A percentile compares a stretch with the other conserved stretches of the same genome.
These are phyloP conservation scores for Tetraselmis striata DNA, from an alignment of 139 green algal species.

Conservation along the genomic window DNA sequence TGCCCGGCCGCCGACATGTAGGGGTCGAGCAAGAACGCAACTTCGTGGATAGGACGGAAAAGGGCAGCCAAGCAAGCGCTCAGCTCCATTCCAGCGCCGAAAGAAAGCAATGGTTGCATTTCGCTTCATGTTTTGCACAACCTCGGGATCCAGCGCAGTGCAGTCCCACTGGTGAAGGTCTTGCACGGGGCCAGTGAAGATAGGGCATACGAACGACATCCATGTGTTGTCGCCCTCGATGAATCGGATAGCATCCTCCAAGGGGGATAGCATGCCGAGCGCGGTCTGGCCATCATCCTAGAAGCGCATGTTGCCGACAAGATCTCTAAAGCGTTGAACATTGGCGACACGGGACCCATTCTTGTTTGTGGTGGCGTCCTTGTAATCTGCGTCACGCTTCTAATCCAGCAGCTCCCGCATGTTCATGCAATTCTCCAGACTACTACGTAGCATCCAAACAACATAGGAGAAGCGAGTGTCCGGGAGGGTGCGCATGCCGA, in stretches of 20 bases:
- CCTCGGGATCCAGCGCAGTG: not conserved
- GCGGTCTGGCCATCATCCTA: not conserved
- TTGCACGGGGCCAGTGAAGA: not conserved
- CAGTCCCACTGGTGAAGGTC: not conserved
- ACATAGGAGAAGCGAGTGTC: not conserved
- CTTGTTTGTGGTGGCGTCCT: not conserved
- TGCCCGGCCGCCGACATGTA: not conserved
- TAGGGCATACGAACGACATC: not conserved
- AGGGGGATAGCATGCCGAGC: not conserved
- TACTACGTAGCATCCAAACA: not conserved
- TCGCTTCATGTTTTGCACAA: not conserved
- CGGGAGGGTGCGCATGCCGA: not conserved
- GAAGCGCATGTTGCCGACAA: not conserved
- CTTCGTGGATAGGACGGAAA: not conserved
- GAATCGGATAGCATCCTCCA: not conserved
- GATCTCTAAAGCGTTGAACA: not conserved
- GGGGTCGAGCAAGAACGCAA: not conserved
- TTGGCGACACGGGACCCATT: not conserved
- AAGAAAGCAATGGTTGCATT: not conserved
- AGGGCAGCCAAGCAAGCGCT: not conserved
- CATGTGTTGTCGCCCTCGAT: not conserved
- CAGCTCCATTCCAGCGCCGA: not conserved
- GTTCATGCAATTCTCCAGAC: not conserved
- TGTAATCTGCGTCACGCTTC: not conserved
- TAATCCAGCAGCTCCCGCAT: not conserved